Conservation (phyloP, 192 early-diverging fungal genomes). For the Linnemannia hyalina region DNA sequence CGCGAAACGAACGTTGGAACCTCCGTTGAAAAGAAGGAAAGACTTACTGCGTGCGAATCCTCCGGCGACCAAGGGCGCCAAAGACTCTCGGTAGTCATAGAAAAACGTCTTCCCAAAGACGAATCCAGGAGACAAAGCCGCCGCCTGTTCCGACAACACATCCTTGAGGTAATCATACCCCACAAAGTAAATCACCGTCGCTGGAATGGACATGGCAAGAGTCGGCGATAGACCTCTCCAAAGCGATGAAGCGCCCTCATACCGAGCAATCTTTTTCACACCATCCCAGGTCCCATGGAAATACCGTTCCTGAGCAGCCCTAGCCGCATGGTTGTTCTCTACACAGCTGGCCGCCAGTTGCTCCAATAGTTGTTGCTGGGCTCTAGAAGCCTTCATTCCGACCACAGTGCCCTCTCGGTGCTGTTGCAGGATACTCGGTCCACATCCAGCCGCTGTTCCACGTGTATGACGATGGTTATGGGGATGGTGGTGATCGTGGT, state of each 20-base stretch:
- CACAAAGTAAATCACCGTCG: conserved; percentile 94
- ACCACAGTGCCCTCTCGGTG: conserved; percentile 62
- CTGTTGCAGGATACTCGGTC: conserved; percentile 37
- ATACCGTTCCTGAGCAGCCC: conserved; percentile 30
- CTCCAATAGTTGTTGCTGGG: conserved; percentile 41
- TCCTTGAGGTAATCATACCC: conserved; percentile 92
- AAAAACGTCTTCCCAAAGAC: conserved; percentile 29
- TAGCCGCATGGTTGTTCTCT: conserved; percentile 32
- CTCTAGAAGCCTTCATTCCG: conserved; percentile 17
- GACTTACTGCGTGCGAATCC: conserved; percentile 79
- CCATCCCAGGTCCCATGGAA: conserved; percentile 71
- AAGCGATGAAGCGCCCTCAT: conserved; percentile 84
- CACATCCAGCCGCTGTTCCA: conserved; percentile 24
- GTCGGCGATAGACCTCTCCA: conserved; percentile 93
- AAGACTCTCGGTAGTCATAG: conserved; percentile 32
- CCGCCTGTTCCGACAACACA: conserved; percentile 31
- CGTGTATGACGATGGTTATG: conserved; percentile 36
- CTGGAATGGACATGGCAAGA: conserved; percentile 89
- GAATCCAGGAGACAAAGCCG: neutral
- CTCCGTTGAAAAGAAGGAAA: too few relatives aligned
- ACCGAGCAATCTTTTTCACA: conserved; percentile 79
- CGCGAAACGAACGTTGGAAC: neutral
- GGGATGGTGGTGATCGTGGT: conserved; percentile 5
- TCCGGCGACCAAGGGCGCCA: conserved; percentile 73
- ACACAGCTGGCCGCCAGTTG: conserved; percentile 50